Conservation (phyloP, 768 basidiomycete genomes). For the Lenzites betulinus region DNA sequence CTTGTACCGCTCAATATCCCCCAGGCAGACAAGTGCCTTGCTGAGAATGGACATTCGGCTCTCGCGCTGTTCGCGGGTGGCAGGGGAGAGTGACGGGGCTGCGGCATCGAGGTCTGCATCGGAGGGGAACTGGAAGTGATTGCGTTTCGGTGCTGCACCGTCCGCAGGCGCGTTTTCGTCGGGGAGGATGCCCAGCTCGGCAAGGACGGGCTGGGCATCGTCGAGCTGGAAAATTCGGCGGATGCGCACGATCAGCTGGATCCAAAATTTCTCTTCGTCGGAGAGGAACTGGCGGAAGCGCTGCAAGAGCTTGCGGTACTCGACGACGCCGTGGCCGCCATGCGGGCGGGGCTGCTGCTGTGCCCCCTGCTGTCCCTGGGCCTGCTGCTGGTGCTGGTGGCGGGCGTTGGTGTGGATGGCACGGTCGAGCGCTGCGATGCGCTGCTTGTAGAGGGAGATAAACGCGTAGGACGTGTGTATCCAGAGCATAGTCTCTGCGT, state of each 20-base stretch:
- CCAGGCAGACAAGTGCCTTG: slow-evolving; percentile 89
- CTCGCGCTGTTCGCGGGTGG: slow-evolving; percentile 55
- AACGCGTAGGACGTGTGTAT: slow-evolving; percentile 89
- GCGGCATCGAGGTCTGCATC: slow-evolving; percentile 42
- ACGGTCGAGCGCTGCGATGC: slow-evolving; percentile 67
- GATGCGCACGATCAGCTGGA: slow-evolving; percentile 72
- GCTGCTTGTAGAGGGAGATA: slow-evolving; percentile 81
- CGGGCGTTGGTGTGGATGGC: slow-evolving; percentile 38
- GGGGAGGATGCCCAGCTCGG: slow-evolving; percentile 52
- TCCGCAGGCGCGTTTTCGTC: slow-evolving; percentile 30
- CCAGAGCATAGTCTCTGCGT: slow-evolving; percentile 85
- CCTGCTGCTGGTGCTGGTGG: slow-evolving; percentile 35
- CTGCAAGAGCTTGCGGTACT: slow-evolving; percentile 82
- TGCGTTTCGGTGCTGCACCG: slow-evolving; percentile 43
- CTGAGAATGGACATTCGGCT: slow-evolving; percentile 74
- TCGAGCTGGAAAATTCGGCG: slow-evolving; percentile 71
- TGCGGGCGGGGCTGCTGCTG: slow-evolving; percentile 39
- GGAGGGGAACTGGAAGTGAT: slow-evolving; percentile 65
- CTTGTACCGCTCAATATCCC: slow-evolving; percentile 92
- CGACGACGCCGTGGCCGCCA: slow-evolving; percentile 63
- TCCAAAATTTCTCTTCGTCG: slow-evolving; percentile 93
- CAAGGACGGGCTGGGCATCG: slow-evolving; percentile 60
- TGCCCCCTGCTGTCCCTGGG: slow-evolving; percentile 38
- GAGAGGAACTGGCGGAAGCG: slow-evolving; percentile 89
- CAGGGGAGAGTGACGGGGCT: slow-evolving; percentile 33